Evolutionary conservation across 2,329 filamentous ascomycete species (phyloP).

Genomic region (Colletotrichum somersetense): DNA sequence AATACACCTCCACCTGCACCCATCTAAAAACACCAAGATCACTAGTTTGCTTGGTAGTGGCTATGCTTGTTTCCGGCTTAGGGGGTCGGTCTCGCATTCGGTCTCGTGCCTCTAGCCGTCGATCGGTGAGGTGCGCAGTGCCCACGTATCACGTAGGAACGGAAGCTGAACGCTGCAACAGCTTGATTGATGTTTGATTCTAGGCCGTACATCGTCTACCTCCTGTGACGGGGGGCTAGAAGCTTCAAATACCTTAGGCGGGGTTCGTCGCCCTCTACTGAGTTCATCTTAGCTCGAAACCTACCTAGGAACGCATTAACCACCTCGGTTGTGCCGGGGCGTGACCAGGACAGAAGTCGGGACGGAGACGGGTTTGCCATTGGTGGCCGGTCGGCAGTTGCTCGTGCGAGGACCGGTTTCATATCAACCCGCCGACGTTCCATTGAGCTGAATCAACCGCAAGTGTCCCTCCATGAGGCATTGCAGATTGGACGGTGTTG

Average conservation of each 20-base stretch:
- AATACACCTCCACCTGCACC: conserved; percentile 14
- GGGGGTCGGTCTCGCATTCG: conserved; percentile 29
- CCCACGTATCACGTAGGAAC: neutral
- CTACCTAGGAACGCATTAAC: conserved; percentile 4
- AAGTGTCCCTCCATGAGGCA: neutral
- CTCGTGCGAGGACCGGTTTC: conserved; percentile 5
- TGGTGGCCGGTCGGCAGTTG: conserved; percentile 1
- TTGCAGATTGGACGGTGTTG: conserved; percentile 14
- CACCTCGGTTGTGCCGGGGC: neutral
- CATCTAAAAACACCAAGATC: neutral
- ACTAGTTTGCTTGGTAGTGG: neutral
- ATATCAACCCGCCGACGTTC: conserved; percentile 1
- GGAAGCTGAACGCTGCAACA: neutral
- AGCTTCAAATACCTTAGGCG: neutral
- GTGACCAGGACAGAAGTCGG: neutral
- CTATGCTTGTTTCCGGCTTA: neutral
- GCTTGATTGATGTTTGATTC: neutral
- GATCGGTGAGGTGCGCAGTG: neutral
- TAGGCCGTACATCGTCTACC: neutral
- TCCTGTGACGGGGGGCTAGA: neutral
- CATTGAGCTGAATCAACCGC: conserved; percentile 18
- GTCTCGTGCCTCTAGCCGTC: conserved; percentile 7
- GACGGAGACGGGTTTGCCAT: conserved; percentile 19
- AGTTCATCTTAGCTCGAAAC: conserved; percentile 3
- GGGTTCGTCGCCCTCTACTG: conserved; percentile 9